These are phyloP conservation scores for Cornus florida DNA, from an alignment of 148 eudicot species.

Conservation along the genomic window DNA sequence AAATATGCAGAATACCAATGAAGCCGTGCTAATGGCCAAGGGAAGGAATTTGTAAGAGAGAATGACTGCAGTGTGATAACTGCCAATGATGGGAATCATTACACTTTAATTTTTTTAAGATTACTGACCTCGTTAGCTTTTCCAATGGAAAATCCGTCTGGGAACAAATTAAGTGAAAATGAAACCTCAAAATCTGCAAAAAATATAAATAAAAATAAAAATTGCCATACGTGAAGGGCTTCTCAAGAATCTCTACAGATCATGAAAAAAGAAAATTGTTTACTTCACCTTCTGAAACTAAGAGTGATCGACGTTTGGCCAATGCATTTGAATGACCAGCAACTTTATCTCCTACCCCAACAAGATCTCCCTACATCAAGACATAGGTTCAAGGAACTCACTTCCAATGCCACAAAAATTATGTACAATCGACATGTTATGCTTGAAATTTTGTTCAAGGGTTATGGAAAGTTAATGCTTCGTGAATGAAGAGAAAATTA, in stretches of 20 bases:
- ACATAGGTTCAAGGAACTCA: background rate
- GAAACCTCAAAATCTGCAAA: constrained; percentile 15
- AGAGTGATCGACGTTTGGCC: background rate
- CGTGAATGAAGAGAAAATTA: background rate
- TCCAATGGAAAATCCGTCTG: constrained; percentile 12
- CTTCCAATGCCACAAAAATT: background rate
- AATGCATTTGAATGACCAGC: constrained; percentile 3
- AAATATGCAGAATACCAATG: constrained; percentile 3
- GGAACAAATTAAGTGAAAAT: constrained; percentile 14
- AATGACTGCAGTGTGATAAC: background rate
- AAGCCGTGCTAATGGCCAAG: background rate
- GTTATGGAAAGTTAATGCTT: background rate
- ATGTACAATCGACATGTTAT: background rate
- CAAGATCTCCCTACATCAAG: background rate
- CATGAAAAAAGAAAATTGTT: background rate
- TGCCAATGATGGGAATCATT: background rate
- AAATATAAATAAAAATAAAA: background rate
- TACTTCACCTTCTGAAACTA: constrained; percentile 9
- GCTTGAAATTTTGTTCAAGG: constrained; percentile 3
- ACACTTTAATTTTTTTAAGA: background rate
- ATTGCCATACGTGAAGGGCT: background rate
- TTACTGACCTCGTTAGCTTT: constrained; percentile 11
- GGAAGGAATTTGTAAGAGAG: background rate
- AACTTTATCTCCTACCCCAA: constrained; percentile 5
- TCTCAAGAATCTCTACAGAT: background rate